These are phyloP conservation scores for Pichia sp. DNA, from an alignment of 1,139 yeast species.

Conservation along the genomic window DNA sequence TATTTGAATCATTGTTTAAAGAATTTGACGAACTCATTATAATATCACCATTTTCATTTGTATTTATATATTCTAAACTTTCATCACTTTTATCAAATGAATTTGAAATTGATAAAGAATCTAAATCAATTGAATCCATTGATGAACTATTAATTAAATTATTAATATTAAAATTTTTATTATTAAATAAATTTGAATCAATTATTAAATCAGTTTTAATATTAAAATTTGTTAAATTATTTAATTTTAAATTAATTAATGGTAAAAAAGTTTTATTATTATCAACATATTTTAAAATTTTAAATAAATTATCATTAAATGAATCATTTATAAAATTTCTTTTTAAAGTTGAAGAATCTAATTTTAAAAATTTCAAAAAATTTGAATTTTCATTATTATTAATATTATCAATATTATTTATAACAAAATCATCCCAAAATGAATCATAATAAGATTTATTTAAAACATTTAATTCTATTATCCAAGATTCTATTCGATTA, in stretches of 20 bases:
- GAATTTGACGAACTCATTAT: constrained; percentile 12
- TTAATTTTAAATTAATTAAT: neutral
- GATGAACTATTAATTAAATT: neutral
- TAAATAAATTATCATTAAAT: constrained; percentile 32
- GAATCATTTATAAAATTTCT: neutral
- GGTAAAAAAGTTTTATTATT: constrained; percentile 35
- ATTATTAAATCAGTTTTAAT: neutral
- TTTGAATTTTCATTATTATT: neutral
- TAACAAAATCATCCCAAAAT: no score
- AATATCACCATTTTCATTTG: constrained; percentile 24
- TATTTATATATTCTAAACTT: constrained; percentile 25
- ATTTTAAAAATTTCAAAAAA: neutral
- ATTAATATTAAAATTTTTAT: no score
- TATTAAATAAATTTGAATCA: neutral
- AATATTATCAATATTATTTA: no score
- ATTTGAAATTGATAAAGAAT: neutral
- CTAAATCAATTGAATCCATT: neutral
- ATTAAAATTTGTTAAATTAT: neutral
- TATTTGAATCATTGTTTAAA: neutral
- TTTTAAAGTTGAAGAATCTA: neutral
- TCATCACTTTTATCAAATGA: constrained; percentile 9
- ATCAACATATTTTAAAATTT: constrained; percentile 48
- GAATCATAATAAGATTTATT: no score
- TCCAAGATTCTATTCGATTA: no score
- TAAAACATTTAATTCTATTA: no score